A percentile compares a stretch with the other conserved stretches of the same genome.
Conservation (phyloP, 1,284 basidiomycete species). For the Cystobasidium slooffiae region DNA sequence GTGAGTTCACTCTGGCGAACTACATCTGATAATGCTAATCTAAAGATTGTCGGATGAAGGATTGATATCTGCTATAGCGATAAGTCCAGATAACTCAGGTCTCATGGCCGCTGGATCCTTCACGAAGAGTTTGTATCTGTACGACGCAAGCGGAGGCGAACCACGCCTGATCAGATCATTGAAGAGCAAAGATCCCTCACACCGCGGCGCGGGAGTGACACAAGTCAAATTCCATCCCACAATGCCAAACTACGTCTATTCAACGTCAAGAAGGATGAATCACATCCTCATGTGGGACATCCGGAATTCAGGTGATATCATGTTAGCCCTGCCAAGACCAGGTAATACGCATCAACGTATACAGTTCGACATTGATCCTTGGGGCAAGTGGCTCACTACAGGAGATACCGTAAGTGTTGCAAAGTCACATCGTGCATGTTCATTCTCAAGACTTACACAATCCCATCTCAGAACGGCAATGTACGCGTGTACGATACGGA, state of each 20-base stretch:
- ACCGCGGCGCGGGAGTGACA: constrained; percentile 60
- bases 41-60: constrained; percentile 61
- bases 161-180: constrained; percentile 33
- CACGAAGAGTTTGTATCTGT: constrained; percentile 72
- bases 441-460: not conserved
- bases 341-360: constrained; percentile 73
- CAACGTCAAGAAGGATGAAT: constrained; percentile 69
- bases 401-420: constrained; percentile 69
- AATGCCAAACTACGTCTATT: constrained; percentile 73
- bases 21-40: not conserved
- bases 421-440: not conserved
- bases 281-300: constrained; percentile 77
- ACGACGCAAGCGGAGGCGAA: constrained; percentile 66
- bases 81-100: constrained; percentile 70
- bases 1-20: constrained; percentile 57
- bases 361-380: constrained; percentile 74
- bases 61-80: constrained; percentile 79
- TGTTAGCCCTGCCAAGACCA: constrained; percentile 47
- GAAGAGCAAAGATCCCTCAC: constrained; percentile 26
- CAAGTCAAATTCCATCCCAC: constrained; percentile 76
- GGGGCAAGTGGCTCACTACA: constrained; percentile 69
- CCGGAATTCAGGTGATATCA: constrained; percentile 59
- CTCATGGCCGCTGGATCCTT: constrained; percentile 71
- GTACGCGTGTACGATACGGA: constrained; percentile 52
- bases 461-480: constrained; percentile 49